Conservation (phyloP, 768 basidiomycete species). For the Leccinum uliginosum region DNA sequence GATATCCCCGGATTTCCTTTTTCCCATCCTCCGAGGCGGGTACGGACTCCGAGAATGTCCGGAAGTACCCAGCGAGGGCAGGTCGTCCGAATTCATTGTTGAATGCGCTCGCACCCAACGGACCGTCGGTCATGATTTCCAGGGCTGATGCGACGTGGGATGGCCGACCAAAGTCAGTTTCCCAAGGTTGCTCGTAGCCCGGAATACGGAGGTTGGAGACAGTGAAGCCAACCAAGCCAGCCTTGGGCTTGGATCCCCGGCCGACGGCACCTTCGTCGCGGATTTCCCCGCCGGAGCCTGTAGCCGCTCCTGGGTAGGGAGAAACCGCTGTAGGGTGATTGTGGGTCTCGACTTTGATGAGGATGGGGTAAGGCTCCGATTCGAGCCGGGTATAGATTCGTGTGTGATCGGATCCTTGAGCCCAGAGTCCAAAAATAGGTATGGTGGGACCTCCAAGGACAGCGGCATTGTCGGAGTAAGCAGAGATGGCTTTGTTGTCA, state of each 20-base stretch:
- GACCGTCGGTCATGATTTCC: slow-evolving; percentile 97
- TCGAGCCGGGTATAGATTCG: slow-evolving; percentile 51
- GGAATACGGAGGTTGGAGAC: slow-evolving; percentile 93
- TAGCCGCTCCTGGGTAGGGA: slow-evolving; percentile 97
- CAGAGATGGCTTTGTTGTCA: slow-evolving; percentile 81
- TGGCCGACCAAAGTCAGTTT: slow-evolving; percentile 88
- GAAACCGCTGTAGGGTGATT: slow-evolving; percentile 99
- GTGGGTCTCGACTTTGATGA: slow-evolving; percentile 98
- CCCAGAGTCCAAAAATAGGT: slow-evolving; percentile 66
- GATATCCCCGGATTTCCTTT: slow-evolving; percentile 84
- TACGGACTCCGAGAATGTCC: slow-evolving; percentile 84
- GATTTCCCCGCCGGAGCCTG: slow-evolving; percentile 97
- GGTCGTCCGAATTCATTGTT: slow-evolving; percentile 99
- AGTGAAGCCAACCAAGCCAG: slow-evolving; percentile 89
- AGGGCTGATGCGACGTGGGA: slow-evolving; percentile 87
- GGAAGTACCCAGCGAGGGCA: slow-evolving; percentile 88
- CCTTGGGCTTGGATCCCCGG: slow-evolving; percentile 93
- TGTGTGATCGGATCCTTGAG: slow-evolving; percentile 15
- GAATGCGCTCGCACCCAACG: slow-evolving; percentile 91
- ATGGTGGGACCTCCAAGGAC: slow-evolving; percentile 72
- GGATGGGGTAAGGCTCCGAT: slow-evolving; percentile 75
- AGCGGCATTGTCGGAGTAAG: slow-evolving; percentile 97
- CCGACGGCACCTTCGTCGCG: slow-evolving; percentile 97
- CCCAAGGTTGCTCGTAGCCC: slow-evolving; percentile 91
- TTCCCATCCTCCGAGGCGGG: slow-evolving; percentile 46